Conservation (phyloP, 257 asterid species). For the Striga asiatica region DNA sequence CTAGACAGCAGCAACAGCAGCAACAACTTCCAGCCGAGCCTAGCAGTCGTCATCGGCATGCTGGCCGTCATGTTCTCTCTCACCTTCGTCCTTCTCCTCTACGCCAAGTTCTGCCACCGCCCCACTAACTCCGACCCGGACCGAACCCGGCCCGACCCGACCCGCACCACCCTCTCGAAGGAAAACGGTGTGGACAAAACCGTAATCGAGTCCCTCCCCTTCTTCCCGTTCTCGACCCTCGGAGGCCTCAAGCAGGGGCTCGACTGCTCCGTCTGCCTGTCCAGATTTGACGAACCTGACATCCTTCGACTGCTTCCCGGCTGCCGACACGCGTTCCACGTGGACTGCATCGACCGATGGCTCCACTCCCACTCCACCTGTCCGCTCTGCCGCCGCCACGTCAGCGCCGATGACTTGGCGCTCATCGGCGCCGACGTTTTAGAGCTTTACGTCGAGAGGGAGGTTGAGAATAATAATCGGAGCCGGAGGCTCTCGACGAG, state of each 20-base stretch:
- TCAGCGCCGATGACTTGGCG: constrained; percentile 30
- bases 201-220: constrained; percentile 49
- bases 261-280: constrained; percentile 59
- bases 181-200: constrained; percentile 43
- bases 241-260: constrained; percentile 39
- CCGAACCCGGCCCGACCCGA: constrained; percentile 30
- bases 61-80: constrained; percentile 51
- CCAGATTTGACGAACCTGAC: constrained; percentile 43
- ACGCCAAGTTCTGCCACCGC: constrained; percentile 68
- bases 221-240: constrained; percentile 41
- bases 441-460: constrained; percentile 37
- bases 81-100: constrained; percentile 59
- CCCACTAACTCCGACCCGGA: constrained; percentile 19
- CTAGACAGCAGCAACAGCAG: too few relatives aligned
- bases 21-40: constrained; percentile 51
- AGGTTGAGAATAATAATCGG: constrained; percentile 15
- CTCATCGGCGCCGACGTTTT: constrained; percentile 22
- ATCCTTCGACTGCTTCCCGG: constrained; percentile 43
- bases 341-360: constrained; percentile 54
- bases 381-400: constrained; percentile 46
- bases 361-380: constrained; percentile 58
- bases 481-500: constrained; percentile 23
- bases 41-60: constrained; percentile 62
- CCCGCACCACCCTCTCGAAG: constrained; percentile 17
- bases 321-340: constrained; percentile 58